phyloP scores from a whole-genome alignment of 2,329 filamentous ascomycete genomes.

The Neobulgaria alba region DNA sequence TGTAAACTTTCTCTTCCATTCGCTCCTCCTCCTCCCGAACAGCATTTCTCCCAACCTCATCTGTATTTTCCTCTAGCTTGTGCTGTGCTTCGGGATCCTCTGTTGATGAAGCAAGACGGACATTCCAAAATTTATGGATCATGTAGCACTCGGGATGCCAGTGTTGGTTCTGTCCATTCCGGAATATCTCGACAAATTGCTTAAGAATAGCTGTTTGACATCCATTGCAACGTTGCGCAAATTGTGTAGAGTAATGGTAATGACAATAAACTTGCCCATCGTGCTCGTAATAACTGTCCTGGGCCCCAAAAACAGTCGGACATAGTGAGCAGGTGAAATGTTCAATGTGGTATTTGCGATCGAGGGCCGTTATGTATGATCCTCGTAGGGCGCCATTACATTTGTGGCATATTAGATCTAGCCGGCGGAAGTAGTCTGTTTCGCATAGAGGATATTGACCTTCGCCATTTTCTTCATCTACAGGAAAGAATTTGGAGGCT shows the following conservation, averaged over 20 bases:
- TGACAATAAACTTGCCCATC: constrained; percentile 95
- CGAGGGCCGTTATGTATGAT: constrained; percentile 95
- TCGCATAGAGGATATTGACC: constrained; percentile 94
- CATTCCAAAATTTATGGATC: constrained; percentile 99
- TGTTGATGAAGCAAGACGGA: constrained; percentile 53
- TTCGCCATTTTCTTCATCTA: constrained; percentile 78
- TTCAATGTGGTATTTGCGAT: constrained; percentile 97
- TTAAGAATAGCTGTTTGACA: constrained; percentile 96
- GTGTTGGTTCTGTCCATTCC: constrained; percentile 95
- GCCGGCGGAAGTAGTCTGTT: constrained; percentile 90
- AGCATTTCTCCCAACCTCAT: constrained; percentile 59
- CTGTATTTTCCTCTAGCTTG: constrained; percentile 43
- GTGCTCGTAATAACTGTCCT: constrained; percentile 98
- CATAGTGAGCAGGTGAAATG: constrained; percentile 98
- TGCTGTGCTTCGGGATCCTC: constrained; percentile 37
- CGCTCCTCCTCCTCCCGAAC: constrained; percentile 82
- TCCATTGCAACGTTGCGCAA: constrained; percentile 91
- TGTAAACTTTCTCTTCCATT: constrained; percentile 96
- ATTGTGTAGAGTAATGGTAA: constrained; percentile 97
- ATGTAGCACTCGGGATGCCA: constrained; percentile 99
- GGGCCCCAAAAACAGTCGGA: constrained; percentile 93
- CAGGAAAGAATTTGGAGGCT: constrained; percentile 97
- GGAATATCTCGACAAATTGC: constrained; percentile 97
- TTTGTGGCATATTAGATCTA: constrained; percentile 84
- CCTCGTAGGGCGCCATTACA: constrained; percentile 89